Evolutionary conservation across 768 basidiomycete species (phyloP).

Genomic region (Trametes gibbosa): DNA sequence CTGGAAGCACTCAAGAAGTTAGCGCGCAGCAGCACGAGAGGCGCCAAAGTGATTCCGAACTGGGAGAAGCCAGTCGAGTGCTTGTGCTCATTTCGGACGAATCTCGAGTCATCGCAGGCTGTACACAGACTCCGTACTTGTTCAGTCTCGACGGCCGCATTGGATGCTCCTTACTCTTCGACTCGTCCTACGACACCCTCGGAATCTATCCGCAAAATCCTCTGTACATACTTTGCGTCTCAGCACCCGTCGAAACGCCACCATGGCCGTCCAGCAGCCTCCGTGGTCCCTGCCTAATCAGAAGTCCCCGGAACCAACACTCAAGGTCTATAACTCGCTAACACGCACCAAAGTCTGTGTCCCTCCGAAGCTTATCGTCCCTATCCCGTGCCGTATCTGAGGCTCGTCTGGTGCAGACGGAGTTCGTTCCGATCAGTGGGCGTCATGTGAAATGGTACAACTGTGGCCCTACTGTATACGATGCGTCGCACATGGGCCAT

Average conservation of each 20-base stretch:
- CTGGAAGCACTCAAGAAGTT: too few species aligned
- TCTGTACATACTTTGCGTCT: background rate
- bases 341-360: slow-evolving; percentile 78
- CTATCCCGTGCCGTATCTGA: slow-evolving; percentile 17
- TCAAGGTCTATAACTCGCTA: slow-evolving; percentile 90
- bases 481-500: slow-evolving; percentile 98
- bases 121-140: slow-evolving; percentile 3
- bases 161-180: slow-evolving; percentile 7
- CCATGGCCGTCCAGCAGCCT: slow-evolving; percentile 62
- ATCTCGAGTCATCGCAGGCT: slow-evolving; percentile 7
- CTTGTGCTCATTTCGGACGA: slow-evolving; percentile 5
- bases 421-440: slow-evolving; percentile 68
- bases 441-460: slow-evolving; percentile 96
- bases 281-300: slow-evolving; percentile 49
- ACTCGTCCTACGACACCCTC: background rate
- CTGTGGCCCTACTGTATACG: slow-evolving; percentile 98
- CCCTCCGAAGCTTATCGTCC: background rate
- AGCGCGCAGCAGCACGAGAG: background rate
- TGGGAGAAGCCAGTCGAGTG: background rate
- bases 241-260: background rate
- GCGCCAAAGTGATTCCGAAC: background rate
- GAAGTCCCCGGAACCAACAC: slow-evolving; percentile 53
- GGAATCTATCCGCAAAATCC: background rate
- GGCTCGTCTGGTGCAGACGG: slow-evolving; percentile 47
- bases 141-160: background rate